Percentiles rank a stretch among this genome's conserved stretches.
phyloP scores from a whole-genome alignment of 2,329 filamentous ascomycete genomes.

The Hypoxylon sp. region DNA sequence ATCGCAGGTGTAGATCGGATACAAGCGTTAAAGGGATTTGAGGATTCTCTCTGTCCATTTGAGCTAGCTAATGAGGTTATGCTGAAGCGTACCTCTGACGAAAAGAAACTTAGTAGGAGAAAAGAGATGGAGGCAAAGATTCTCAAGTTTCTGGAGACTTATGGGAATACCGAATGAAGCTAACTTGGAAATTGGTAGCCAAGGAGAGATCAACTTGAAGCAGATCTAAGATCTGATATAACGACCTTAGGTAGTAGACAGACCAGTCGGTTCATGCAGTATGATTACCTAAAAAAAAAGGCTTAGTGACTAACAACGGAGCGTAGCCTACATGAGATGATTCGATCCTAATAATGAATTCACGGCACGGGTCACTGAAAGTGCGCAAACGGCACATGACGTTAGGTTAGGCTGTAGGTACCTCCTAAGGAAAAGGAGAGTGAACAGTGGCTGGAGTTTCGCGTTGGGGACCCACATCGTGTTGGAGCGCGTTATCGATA shows the following conservation, averaged over 20 bases:
- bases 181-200: neutral
- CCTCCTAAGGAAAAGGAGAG: neutral
- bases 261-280: no score
- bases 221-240: no score
- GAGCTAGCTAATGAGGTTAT: conserved; percentile 16
- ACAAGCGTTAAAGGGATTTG: conserved; percentile 1
- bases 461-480: neutral
- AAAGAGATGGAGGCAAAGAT: conserved; percentile 9
- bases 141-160: conserved; percentile 4
- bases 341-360: no score
- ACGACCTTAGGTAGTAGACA: no score
- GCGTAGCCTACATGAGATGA: no score
- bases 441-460: conserved; percentile 10
- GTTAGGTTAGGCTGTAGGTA: no score
- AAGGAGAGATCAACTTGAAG: neutral
- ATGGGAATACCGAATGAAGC: neutral
- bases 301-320: no score
- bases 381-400: no score
- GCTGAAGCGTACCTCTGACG: conserved; percentile 12
- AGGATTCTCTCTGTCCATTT: conserved; percentile 13
- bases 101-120: conserved; percentile 8
- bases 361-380: no score
- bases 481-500: conserved; percentile 74
- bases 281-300: no score
- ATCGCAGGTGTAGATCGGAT: conserved; percentile 7